Evolutionary conservation across 495 filamentous ascomycete genomes (phyloP), one percentile per base, ranked within the genome.

Genomic region (Podospora pseudocomata): DNA sequence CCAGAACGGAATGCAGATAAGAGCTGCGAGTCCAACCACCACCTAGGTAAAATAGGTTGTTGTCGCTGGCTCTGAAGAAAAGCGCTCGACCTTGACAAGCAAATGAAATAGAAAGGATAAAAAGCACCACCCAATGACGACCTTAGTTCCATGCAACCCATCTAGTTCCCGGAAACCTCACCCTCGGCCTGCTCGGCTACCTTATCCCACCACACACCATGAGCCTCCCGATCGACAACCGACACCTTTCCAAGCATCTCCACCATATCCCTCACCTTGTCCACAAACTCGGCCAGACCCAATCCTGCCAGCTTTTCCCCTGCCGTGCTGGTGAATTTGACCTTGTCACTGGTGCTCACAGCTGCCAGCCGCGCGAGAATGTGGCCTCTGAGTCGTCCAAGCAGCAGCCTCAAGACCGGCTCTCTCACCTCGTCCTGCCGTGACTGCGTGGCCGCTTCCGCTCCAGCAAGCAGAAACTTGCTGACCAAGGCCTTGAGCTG

Each of bases 261-360:
- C 16, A 93, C 90, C 70, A 97, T 85, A 39, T 89, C 87, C 5
- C 91, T 88, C n/a, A 98, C 88, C 74, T 88, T 89, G 60, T 81
- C 87, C n/a, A 94, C 90, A 79, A 96, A 97, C 78, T 99, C 95
- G 0, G 90, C 88, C 78, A 98, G 84, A 0, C 95, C 96, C 54
- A 89, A 85, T 2, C 86, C 84, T 2, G 91, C 91, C 18, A 99
- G 82, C 60, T 88, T 90, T 77, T 98, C 94, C 27, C 88, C 91
- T 4, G 93, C 94, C 0, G 88, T 92, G 63, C 86, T 92, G 1
- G 91, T 91, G n/a, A 89, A 88, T 69, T 87, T 86, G 18, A 96
- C 90, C 68, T 91, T 87, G 77, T 97, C 94, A 58, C 86, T 90
- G 53, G 91, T 87, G 65, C 89, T 93, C 18, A 84, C 86, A 2